These are phyloP conservation scores for Peniophora sp. DNA, from an alignment of 1,284 basidiomycete genomes.

Conservation along the genomic window DNA sequence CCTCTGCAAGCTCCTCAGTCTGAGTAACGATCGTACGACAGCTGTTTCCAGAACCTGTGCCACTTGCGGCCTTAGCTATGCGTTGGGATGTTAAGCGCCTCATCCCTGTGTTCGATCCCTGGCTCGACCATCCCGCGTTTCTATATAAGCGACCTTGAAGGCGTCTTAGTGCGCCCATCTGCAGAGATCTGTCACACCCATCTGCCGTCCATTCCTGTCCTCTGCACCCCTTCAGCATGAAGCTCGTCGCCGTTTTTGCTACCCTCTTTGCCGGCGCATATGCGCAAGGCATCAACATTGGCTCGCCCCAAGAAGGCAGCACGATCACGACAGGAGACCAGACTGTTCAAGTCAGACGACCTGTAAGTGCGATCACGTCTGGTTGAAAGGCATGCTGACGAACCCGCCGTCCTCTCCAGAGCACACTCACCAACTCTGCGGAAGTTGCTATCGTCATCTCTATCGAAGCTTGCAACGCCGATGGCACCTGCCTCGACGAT, in stretches of 20 bases:
- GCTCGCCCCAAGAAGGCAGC: conserved; percentile 24
- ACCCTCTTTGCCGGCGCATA: conserved; percentile 11
- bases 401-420: conserved; percentile 16
- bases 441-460: conserved; percentile 39
- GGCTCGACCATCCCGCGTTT: no score
- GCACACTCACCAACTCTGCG: conserved; percentile 24
- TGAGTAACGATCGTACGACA: no score
- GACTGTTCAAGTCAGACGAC: conserved; percentile 33
- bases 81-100: no score
- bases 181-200: no score
- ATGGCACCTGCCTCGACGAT: conserved; percentile 21
- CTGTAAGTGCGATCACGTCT: conserved; percentile 24
- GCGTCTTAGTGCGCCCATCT: no score
- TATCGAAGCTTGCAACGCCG: conserved; percentile 22
- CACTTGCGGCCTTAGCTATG: no score
- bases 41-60: no score
- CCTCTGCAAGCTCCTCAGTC: no score
- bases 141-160: no score
- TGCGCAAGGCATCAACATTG: conserved; percentile 34
- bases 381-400: not conserved
- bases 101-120: no score
- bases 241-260: not conserved
- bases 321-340: conserved; percentile 27
- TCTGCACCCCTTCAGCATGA: not conserved
- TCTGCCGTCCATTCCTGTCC: no score